Evolutionary conservation across 1,139 yeast genomes (phyloP), one percentile per base, ranked within the genome.

Genomic region (Blastobotrys apis): DNA sequence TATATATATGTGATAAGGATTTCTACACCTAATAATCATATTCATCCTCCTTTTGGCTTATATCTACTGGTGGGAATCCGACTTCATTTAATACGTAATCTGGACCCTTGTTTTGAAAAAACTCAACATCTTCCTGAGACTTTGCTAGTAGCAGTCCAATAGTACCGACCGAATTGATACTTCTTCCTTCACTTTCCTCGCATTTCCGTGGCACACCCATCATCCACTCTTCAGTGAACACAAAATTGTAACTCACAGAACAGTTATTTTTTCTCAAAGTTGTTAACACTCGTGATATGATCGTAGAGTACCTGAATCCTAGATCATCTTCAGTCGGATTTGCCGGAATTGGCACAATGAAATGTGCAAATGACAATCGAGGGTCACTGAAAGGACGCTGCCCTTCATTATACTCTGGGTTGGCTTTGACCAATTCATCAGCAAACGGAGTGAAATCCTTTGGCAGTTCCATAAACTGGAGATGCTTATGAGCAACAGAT

Each of bases 401-500:
- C 13, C 55, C 53, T 60, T 64, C 47, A 66, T 68, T 40, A 67
- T 62, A 54, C 62, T 72, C 27, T 77, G 37, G 77, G 71, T 9
- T 69, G 72, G 41, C 46, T 10, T 62, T 60, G 20, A 78, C 72
- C 34, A 84, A 62, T 1, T 59, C 56, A 42, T 80, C 84, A 33
- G 88, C 85, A 61, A 75, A 82, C 3, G 86, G 75, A 1, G 61
- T 63, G 59, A 80, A 81, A 15, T 47, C 50, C 9, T 65, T 62
- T 2, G 96, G 94, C 36, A 85, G 67, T 29, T 79, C 73, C 74
- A 92, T 70, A 63, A 90, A 81, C 64, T 92, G 98, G 49, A 90
- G 65, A 66, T 92, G 98, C 58, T 86, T 86, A 66, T 92, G 98
- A 39, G 87, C 83, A 57, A 88, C 94, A 0, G 96, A 86, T 6